Conservation (phyloP, 352 stramenopile species). For the Phytophthora palmivora region DNA sequence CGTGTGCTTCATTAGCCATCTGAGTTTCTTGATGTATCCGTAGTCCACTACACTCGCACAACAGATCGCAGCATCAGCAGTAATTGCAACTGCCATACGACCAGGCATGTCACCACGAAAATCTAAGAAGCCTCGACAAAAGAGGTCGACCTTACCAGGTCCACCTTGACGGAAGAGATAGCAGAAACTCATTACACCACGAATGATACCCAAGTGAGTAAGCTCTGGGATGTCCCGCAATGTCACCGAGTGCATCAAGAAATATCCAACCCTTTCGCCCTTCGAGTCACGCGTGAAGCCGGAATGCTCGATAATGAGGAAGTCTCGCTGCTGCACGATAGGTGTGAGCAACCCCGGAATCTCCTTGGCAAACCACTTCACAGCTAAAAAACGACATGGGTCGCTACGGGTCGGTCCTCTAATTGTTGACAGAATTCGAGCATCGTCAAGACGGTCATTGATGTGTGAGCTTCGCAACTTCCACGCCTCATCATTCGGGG, state of each 20-base stretch:
- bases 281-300: slow-evolving; percentile 32
- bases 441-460: slow-evolving; percentile 56
- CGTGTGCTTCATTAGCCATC: slow-evolving; percentile 53
- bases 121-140: slow-evolving; percentile 60
- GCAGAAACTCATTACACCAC: slow-evolving; percentile 55
- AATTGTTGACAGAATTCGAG: slow-evolving; percentile 51
- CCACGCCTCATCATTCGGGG: slow-evolving; percentile 46
- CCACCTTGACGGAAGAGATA: slow-evolving; percentile 50
- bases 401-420: slow-evolving; percentile 36
- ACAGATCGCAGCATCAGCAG: slow-evolving; percentile 50
- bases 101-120: slow-evolving; percentile 53
- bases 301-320: slow-evolving; percentile 33
- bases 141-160: slow-evolving; percentile 43
- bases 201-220: slow-evolving; percentile 48
- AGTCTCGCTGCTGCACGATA: slow-evolving; percentile 59
- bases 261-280: slow-evolving; percentile 45
- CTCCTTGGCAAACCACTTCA: slow-evolving; percentile 72
- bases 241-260: slow-evolving; percentile 54
- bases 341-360: slow-evolving; percentile 42
- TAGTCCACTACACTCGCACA: slow-evolving; percentile 53
- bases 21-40: slow-evolving; percentile 67
- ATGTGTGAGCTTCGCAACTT: slow-evolving; percentile 51
- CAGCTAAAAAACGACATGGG: slow-evolving; percentile 53
- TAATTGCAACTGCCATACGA: slow-evolving; percentile 46
- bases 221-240: slow-evolving; percentile 47